Base-by-base conservation (phyloP, 352 stramenopile species). In the Phytophthora idaei region DNA sequence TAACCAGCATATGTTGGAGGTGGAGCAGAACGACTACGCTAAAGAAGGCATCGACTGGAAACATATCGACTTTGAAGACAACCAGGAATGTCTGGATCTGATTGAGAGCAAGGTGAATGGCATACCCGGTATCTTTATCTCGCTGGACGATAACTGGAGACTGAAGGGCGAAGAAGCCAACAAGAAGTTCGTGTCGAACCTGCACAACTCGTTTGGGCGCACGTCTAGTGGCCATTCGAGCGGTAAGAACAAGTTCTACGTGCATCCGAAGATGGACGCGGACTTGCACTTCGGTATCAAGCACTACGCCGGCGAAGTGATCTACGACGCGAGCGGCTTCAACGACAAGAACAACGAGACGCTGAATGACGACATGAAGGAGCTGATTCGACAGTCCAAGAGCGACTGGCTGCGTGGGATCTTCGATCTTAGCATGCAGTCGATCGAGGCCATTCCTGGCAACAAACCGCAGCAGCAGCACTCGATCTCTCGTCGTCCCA, bases 311-410 rank as follows among this genome's bases (percentile, higher is more conserved):
- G 97, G 97, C 31, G 94, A 98, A 66, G 96, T 99, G 12, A 92
- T 97, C 41, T 99, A 99, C 79, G 97, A 98, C 63, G 96, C 93
- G 0, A 98, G 89, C 61, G 94, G 94, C 32, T 99, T 99, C 73
- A 97, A 99, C 31, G 97, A 99, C 70, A 99, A 99, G 78, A 99
- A 99, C 87, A 98, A 98, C 59, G 97, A 99, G 71, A 98, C 92
- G 50, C 65, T 99, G 62, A 97, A 98, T 62, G 90, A 97, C 63
- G 93, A 97, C 56, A 96, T 97, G 89, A 97, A 97, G 74, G 90
- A 97, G 60, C 73, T 98, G 10, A 92, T 97, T 52, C 90, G 95
- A 11, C 80, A 94, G 67, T 95, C 85, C 4, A 69, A 77, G 57
- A 95, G 83, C 52, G 80, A 90, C 37, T 97, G 87, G 87, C 80